These are phyloP conservation scores for Ascoidea asiatica DNA, from an alignment of 805 yeast species.

Conservation along the genomic window DNA sequence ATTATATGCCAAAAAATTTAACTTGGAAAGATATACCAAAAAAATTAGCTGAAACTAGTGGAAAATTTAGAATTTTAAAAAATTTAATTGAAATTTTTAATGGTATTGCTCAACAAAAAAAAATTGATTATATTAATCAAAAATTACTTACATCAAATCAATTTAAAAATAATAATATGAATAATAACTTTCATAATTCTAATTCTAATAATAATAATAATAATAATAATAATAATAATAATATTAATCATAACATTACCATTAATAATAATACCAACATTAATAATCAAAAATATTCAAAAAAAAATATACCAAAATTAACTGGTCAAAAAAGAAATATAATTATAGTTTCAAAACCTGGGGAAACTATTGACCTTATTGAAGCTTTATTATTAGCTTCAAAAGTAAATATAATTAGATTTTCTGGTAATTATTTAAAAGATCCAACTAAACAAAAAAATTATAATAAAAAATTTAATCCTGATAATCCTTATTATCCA, in stretches of 20 bases:
- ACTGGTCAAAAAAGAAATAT: conserved; percentile 27
- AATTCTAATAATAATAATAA: not conserved
- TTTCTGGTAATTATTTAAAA: conserved; percentile 49
- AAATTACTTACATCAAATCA: conserved; percentile 1
- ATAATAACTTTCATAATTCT: not conserved
- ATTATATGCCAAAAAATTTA: conserved; percentile 72
- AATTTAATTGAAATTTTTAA: conserved; percentile 39
- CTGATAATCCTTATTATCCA: not conserved
- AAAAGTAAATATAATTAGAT: conserved; percentile 39
- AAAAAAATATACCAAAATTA: conserved; percentile 1
- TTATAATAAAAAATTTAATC: conserved; percentile 6
- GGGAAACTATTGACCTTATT: conserved; percentile 47
- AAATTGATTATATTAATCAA: conserved; percentile 1
- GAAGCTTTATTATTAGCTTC: conserved; percentile 62
- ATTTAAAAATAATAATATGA: not conserved
- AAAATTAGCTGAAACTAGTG: conserved; percentile 65
- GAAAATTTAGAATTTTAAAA: conserved; percentile 63
- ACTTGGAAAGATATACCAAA: conserved; percentile 57
- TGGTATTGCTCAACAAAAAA: conserved; percentile 23
- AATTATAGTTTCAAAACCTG: conserved; percentile 61
- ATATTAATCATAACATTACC: conserved; percentile 2
- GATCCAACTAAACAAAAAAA: conserved; percentile 27
- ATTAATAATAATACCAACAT: conserved; percentile 5
- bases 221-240: conserved; percentile 6
- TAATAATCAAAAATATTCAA: conserved; percentile 3